Conservation (phyloP, 345 rosid species). For the Erysimum cheiranthoides region DNA sequence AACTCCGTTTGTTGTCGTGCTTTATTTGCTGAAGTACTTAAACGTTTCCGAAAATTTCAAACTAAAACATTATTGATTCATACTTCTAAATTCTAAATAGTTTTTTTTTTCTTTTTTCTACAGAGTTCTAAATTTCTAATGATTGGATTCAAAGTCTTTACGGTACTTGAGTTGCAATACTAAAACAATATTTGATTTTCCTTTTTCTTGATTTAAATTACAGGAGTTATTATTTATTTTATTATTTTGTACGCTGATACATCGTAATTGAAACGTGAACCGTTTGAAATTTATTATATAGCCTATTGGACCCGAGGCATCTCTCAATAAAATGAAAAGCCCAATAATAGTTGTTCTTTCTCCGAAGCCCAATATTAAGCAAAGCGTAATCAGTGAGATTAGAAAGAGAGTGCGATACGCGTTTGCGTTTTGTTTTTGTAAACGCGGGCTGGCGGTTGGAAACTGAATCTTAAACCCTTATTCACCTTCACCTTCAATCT, state of each 20-base stretch:
- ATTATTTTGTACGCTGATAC: neutral
- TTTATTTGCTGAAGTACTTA: conserved; percentile 10
- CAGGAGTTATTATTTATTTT: neutral
- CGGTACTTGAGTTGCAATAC: neutral
- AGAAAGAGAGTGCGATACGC: neutral
- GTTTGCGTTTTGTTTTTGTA: neutral
- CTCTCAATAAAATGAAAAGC: neutral
- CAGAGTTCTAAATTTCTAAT: neutral
- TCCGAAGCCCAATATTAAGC: neutral
- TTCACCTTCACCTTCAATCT: conserved; percentile 8
- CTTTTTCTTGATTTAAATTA: neutral
- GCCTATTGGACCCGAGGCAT: neutral
- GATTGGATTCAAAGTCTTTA: neutral
- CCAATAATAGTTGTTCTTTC: neutral
- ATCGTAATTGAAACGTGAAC: neutral
- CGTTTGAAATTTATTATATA: neutral
- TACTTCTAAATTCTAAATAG: neutral
- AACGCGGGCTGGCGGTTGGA: conserved; percentile 10
- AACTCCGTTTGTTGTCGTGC: neutral
- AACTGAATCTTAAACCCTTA: conserved; percentile 32
- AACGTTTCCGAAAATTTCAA: conserved; percentile 30
- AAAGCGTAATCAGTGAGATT: neutral
- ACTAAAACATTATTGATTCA: neutral
- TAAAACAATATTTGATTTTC: neutral
- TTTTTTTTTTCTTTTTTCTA: no score